phyloP scores from a whole-genome alignment of 345 rosid genomes.

The Linum trigynum region DNA sequence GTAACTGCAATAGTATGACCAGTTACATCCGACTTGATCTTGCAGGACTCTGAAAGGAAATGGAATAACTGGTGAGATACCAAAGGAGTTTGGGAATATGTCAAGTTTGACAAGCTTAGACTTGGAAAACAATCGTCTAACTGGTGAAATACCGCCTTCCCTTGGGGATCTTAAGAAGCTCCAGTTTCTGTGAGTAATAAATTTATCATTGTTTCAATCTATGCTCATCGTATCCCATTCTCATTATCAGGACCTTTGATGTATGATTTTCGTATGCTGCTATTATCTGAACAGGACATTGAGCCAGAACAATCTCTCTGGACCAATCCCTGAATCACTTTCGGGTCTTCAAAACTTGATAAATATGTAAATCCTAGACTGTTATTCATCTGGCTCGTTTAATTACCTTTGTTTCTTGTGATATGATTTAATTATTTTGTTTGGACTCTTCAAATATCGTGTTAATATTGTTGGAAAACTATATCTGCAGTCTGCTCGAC shows the following conservation, averaged over 20 bases:
- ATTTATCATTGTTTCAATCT: constrained; percentile 7
- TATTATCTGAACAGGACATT: constrained; percentile 47
- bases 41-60: constrained; percentile 83
- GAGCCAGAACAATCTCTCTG: constrained; percentile 77
- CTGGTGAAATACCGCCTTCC: constrained; percentile 72
- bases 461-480: constrained; percentile 8
- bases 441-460: constrained; percentile 7
- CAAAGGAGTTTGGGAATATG: constrained; percentile 77
- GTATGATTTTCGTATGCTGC: constrained; percentile 1
- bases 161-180: constrained; percentile 77
- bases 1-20: background rate
- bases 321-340: constrained; percentile 67
- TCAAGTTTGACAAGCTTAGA: constrained; percentile 77
- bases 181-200: constrained; percentile 76
- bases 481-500: constrained; percentile 61
- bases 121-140: constrained; percentile 70
- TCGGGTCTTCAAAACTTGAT: constrained; percentile 50
- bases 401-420: background rate
- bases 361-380: constrained; percentile 52
- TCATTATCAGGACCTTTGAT: constrained; percentile 1
- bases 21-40: background rate
- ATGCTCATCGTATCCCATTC: constrained; percentile 5
- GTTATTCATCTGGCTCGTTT: constrained; percentile 3
- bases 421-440: constrained; percentile 3
- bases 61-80: constrained; percentile 80